phyloP scores from a whole-genome alignment of 371 early-diverging fungal species.

The Circinella umbellata region DNA sequence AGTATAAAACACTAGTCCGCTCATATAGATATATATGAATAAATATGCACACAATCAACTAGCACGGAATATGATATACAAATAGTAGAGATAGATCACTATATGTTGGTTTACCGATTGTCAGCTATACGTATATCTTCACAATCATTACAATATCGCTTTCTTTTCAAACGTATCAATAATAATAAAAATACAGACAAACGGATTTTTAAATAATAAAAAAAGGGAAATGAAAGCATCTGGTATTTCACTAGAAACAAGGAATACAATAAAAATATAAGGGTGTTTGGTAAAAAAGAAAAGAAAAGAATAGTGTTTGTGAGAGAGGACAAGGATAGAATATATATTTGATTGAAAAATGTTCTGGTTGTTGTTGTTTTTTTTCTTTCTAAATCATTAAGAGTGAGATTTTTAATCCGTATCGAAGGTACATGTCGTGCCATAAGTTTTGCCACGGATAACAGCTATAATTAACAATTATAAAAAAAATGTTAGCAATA shows the following conservation, averaged over 20 bases:
- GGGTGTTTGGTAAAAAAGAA: neutral
- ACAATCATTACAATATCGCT: no score
- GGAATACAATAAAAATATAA: constrained; percentile 3
- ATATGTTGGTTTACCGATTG: no score
- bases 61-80: no score
- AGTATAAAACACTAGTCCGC: no score
- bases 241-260: constrained; percentile 10
- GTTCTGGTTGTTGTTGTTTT: neutral
- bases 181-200: no score
- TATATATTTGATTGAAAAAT: no score
- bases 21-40: no score
- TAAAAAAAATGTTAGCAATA: neutral
- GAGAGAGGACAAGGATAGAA: neutral
- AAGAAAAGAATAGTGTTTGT: neutral
- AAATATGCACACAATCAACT: no score
- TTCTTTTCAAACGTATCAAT: no score
- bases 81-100: no score
- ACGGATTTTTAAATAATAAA: neutral
- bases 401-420: constrained; percentile 28
- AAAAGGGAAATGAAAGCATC: neutral
- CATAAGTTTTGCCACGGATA: constrained; percentile 55
- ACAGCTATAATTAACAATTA: constrained; percentile 31
- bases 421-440: constrained; percentile 53
- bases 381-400: constrained; percentile 4
- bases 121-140: no score